Percentiles rank a stretch among this genome's conserved stretches.
Conservation (phyloP, 768 basidiomycete genomes). For the Polyporus arcularius region DNA sequence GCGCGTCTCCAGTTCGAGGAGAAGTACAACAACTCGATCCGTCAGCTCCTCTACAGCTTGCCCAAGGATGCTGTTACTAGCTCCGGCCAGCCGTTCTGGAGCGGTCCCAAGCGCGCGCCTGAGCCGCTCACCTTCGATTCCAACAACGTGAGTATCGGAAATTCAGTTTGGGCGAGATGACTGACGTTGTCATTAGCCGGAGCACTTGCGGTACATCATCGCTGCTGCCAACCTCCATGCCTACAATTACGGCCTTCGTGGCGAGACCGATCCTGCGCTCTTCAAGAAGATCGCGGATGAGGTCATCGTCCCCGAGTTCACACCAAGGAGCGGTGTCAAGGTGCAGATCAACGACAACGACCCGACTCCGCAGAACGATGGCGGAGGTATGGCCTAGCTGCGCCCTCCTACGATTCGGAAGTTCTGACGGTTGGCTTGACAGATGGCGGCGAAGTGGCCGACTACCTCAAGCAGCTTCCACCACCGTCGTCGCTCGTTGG, state of each 20-base stretch:
- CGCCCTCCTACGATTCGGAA: background rate
- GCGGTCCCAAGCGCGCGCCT: conserved; percentile 96
- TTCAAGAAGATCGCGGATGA: conserved; percentile 86
- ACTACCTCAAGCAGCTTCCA: conserved; percentile 72
- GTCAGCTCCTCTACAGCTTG: conserved; percentile 88
- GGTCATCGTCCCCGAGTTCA: conserved; percentile 88
- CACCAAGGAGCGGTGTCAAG: conserved; percentile 89
- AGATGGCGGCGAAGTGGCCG: conserved; percentile 50
- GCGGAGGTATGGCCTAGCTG: conserved; percentile 29
- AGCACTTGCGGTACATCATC: conserved; percentile 87
- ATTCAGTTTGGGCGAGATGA: conserved; percentile 11
- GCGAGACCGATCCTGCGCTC: conserved; percentile 73
- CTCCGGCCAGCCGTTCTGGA: conserved; percentile 98
- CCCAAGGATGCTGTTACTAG: conserved; percentile 93
- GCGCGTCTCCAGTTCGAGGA: conserved; percentile 94
- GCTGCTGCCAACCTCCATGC: conserved; percentile 96
- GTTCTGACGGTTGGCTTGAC: conserved; percentile 16
- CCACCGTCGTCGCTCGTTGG: conserved; percentile 90
- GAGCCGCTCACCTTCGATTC: conserved; percentile 87
- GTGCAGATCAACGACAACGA: conserved; percentile 94
- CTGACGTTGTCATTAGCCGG: conserved; percentile 50
- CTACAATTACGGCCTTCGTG: conserved; percentile 95
- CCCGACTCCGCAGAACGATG: conserved; percentile 61
- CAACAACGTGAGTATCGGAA: conserved; percentile 64
- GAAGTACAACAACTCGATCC: conserved; percentile 91